Percentiles rank a stretch among this genome's conserved stretches.
Conservation (phyloP, 345 rosid genomes). For the Arabis alpina region DNA sequence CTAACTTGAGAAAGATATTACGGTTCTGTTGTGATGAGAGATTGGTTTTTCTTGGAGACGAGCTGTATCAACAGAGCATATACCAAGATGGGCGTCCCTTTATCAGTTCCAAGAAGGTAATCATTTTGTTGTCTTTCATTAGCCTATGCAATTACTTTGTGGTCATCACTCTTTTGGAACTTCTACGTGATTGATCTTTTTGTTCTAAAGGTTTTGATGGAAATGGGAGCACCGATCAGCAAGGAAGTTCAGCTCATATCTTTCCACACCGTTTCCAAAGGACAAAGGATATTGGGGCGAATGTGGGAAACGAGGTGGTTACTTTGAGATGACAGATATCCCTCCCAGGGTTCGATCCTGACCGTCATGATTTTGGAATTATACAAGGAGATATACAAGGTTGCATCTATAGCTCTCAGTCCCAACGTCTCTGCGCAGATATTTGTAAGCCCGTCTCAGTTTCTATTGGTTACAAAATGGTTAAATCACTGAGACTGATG, state of each 20-base stretch:
- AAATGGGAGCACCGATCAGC: slow-evolving; percentile 84
- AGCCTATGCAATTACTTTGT: slow-evolving; percentile 1
- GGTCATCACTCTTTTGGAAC: background rate
- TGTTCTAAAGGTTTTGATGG: slow-evolving; percentile 71
- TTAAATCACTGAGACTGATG: background rate
- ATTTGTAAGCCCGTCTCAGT: slow-evolving; percentile 63
- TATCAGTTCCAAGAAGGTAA: slow-evolving; percentile 85
- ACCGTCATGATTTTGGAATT: background rate
- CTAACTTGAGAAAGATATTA: slow-evolving; percentile 86
- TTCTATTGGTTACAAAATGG: background rate
- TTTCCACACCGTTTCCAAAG: slow-evolving; percentile 95
- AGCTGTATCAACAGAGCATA: slow-evolving; percentile 96
- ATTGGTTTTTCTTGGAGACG: slow-evolving; percentile 89
- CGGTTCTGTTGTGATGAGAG: slow-evolving; percentile 77
- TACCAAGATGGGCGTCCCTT: slow-evolving; percentile 98
- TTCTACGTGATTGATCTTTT: background rate
- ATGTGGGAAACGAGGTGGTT: slow-evolving; percentile 99
- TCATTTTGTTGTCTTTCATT: slow-evolving; percentile 18
- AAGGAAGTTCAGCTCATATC: slow-evolving; percentile 92
- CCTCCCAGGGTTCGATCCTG: slow-evolving; percentile 97
- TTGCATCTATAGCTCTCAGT: slow-evolving; percentile 88
- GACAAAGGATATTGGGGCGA: slow-evolving; percentile 99
- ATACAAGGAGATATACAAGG: slow-evolving; percentile 89
- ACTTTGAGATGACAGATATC: slow-evolving; percentile 97
- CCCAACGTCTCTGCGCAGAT: slow-evolving; percentile 98